Base-by-base conservation (phyloP, 2,329 filamentous ascomycete genomes). In the Cryphonectria japonica region DNA sequence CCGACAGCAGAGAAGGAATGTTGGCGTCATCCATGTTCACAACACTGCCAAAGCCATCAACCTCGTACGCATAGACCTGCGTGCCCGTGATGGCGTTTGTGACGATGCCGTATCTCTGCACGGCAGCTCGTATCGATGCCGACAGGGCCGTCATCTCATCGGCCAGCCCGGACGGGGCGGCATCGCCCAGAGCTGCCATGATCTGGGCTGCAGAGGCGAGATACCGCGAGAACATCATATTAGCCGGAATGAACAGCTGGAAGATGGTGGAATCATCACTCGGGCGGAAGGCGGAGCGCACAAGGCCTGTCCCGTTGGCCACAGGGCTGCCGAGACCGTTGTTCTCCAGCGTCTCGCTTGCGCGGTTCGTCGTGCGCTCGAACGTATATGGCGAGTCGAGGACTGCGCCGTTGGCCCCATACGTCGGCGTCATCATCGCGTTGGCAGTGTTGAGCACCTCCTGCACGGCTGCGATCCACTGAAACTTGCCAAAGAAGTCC, bases 201-300 rank as follows among this genome's bases (percentile, higher is more conserved):
- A 87, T 82, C 74, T 80, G 71, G 77, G 84, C 76, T 76, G 85
- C 79, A 0, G 84, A 82, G 14, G 82, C 81, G 3, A 94, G 85
- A 75, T 89, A 92, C 32, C 86, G 82, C 43, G 90, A 85, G 74
- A 94, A 90, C 91, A 93, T 93, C 91, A 94, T 94, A 79, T 98
- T 98, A 43, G 92, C 91, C 0, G 95, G 95, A 76, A 98, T 93
- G 76, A 97, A 90, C 80, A 94, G 95, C 78, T 95, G 93, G 72
- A 94, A 91, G 54, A 93, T 92, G 0, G 92, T 93, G 19, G 93
- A 89, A 79, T 98, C 95, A 79, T 98, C 95, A 71, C 92, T 95
- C 0, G 95, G 95, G 0, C 95, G 88, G 84, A 98, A 98, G 41
- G 94, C 94, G 75, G 92, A 95, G 69, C 95, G 89, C 59, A 98